Base-by-base conservation (phyloP, 163 green algal genomes). In the Trebouxia gelatinosa region DNA sequence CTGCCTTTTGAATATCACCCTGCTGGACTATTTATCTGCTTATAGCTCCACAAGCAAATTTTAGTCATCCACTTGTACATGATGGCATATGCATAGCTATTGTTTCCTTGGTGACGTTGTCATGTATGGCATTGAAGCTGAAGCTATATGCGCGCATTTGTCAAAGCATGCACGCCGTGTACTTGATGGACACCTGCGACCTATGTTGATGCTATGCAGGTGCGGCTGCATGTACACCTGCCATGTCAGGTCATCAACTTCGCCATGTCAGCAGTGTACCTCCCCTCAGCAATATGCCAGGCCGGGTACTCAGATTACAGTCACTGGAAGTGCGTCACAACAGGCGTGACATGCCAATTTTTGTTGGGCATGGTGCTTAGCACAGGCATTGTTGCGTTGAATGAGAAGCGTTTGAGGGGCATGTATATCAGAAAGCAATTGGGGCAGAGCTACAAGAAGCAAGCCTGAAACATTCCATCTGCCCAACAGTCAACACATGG, bases 341-440 rank as follows among this genome's bases (percentile, higher is more conserved):
- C 37, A 28, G 64, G 35, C 35, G 35, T 51, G 3, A 32, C 32
- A 26, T 5, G 23, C 34, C 64, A 72, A 23, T 54, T 72, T 3
- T 6, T 72, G 2, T 54, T 72, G 34, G 64, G 64, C 5, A 23
- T 72, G 38, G 35, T 72, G 35, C 64, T 72, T 23, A 72, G 35
- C 64, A 37, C 64, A 26, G 9, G 16, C 17, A 17, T 51, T 51
- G 35, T 72, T 11, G 64, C 64, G 7, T 23, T 51, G 2, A 72
- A 72, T 72, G 64, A 72, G 26, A 50, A 17, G 19, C 35, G 64
- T 3, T 23, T 72, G 17, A 54, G 64, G 16, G 35, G 35, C 26
- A 72, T 72, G 64, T 72, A 72, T 31, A 16, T 72, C 19, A 50
- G 35, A 51, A 72, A n/a, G n/a, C n/a, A n/a, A n/a, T n/a, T n/a